phyloP scores from a whole-genome alignment of 2,329 filamentous ascomycete species.

The Hymenoscyphus infarciens region DNA sequence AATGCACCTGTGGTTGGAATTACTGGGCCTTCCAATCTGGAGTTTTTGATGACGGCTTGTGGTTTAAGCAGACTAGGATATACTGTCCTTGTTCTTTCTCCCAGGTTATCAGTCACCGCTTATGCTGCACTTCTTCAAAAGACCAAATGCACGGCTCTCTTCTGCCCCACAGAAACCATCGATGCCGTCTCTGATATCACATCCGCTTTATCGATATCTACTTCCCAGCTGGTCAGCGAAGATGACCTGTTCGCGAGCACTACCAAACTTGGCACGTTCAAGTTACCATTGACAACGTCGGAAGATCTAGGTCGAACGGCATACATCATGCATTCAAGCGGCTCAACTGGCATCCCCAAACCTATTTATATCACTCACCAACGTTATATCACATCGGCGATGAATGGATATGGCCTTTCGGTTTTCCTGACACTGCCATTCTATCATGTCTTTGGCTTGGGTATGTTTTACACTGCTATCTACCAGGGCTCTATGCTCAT shows the following conservation, averaged over 20 bases:
- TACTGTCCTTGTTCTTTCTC: not conserved
- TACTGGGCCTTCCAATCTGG: not conserved
- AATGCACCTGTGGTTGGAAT: not conserved
- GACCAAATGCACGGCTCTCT: not conserved
- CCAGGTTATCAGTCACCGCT: not conserved
- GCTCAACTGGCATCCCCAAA: conserved; percentile 59
- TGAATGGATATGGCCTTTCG: conserved; percentile 27
- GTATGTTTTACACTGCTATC: conserved; percentile 33
- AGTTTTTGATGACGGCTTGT: not conserved
- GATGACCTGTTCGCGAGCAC: too few species aligned
- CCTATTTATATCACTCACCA: conserved; percentile 50
- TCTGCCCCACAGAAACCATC: not conserved
- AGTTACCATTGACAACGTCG: too few species aligned
- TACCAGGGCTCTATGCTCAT: too few species aligned
- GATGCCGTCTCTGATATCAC: too few species aligned
- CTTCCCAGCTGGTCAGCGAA: too few species aligned
- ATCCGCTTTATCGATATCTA: too few species aligned
- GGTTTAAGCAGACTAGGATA: not conserved
- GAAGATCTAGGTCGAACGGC: conserved; percentile 10
- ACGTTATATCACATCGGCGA: conserved; percentile 31
- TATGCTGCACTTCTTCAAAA: not conserved
- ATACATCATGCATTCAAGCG: conserved; percentile 37
- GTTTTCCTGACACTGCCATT: conserved; percentile 54
- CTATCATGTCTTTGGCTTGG: conserved; percentile 58
- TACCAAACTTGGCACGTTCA: too few species aligned